Evolutionary conservation across 331 rosid species (phyloP).

Genomic region (Ulmus americana): DNA sequence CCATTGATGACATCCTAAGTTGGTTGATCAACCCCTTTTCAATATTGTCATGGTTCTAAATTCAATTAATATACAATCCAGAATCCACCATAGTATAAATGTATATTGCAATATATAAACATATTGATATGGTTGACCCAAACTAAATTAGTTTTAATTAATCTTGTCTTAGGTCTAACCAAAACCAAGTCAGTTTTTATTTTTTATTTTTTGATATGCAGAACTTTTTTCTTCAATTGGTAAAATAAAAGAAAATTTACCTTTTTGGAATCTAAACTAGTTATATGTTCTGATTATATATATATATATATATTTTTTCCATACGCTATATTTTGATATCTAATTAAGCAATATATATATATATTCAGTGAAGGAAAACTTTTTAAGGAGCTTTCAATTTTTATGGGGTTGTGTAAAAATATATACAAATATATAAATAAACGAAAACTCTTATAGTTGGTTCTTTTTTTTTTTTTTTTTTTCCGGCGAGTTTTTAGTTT

Average conservation of each 20-base stretch:
- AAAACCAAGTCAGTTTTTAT: not conserved
- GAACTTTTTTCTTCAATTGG: no score
- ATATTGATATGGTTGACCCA: not conserved
- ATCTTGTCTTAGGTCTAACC: not conserved
- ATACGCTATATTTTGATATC: not conserved
- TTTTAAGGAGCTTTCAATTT: no score
- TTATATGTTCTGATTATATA: not conserved
- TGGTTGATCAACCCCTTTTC: conserved; percentile 7
- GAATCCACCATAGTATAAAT: not conserved
- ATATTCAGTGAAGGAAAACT: not conserved
- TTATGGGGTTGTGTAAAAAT: no score
- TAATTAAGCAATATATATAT: not conserved
- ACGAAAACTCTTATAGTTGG: no score
- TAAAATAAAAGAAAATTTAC: not conserved
- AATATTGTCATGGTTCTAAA: not conserved
- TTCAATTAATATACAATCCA: not conserved
- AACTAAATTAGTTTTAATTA: not conserved
- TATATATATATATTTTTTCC: not conserved
- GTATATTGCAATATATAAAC: not conserved
- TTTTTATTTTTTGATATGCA: not conserved
- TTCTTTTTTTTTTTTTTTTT: no score
- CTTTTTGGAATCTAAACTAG: not conserved
- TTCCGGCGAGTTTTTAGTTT: no score
- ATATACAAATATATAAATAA: no score
- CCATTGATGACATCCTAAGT: not conserved